Conservation (phyloP, 768 basidiomycete species). For the Mycena crocata region DNA sequence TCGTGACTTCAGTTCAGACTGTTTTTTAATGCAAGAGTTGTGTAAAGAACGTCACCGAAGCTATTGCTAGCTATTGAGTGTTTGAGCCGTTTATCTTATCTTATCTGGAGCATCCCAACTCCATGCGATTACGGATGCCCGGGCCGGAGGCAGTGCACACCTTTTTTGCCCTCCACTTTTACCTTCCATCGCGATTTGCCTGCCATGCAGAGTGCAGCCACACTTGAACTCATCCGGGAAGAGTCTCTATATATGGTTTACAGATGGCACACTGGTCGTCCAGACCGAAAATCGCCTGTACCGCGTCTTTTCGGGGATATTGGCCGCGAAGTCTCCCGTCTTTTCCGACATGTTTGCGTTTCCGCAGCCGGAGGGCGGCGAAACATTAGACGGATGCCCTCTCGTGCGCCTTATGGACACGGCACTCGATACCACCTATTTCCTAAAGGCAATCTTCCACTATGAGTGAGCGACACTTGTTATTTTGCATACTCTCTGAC, state of each 20-base stretch:
- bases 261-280: not conserved
- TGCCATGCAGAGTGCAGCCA: too few species aligned
- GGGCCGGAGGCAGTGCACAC: too few species aligned
- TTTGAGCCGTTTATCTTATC: too few species aligned
- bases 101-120: too few species aligned
- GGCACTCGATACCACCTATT: not conserved
- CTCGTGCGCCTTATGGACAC: constrained; percentile 1
- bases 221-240: too few species aligned
- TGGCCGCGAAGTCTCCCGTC: not conserved
- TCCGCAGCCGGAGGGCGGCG: constrained; percentile 5
- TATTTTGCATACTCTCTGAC: not conserved
- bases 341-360: constrained; percentile 1
- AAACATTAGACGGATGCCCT: not conserved
- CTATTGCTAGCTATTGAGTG: too few species aligned
- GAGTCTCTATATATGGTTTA: constrained; percentile 10
- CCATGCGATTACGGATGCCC: too few species aligned
- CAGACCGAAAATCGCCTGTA: not conserved
- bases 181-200: too few species aligned
- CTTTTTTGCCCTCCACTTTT: too few species aligned
- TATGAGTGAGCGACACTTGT: not conserved
- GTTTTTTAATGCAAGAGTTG: too few species aligned
- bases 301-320: not conserved
- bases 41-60: too few species aligned
- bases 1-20: too few species aligned
- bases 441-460: constrained; percentile 14